Conservation (phyloP, 768 basidiomycete genomes). For the Hebeloma cylindrosporum region DNA sequence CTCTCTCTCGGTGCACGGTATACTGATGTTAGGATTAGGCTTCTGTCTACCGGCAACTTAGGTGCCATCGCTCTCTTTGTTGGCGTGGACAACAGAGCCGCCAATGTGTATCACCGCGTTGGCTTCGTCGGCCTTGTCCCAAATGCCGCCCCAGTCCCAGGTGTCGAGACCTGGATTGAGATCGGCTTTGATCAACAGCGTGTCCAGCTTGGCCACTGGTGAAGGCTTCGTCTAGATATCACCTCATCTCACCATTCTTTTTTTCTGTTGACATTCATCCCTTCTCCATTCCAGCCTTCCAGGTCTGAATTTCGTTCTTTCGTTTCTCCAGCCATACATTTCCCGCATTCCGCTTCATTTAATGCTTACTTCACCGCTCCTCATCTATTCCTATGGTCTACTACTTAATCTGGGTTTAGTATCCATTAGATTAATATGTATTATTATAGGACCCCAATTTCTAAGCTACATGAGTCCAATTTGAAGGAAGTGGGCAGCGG, state of each 20-base stretch:
- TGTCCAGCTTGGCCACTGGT: constrained; percentile 70
- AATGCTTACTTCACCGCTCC: no score
- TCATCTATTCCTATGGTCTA: no score
- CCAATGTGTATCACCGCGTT: constrained; percentile 58
- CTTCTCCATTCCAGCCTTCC: not conserved
- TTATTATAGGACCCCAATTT: no score
- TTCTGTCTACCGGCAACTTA: constrained; percentile 17
- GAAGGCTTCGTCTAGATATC: constrained; percentile 20
- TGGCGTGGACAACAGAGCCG: constrained; percentile 53
- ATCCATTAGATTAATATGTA: no score
- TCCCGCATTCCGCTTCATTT: no score
- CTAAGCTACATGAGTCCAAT: no score
- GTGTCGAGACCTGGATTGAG: constrained; percentile 55
- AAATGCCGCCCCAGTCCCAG: constrained; percentile 33
- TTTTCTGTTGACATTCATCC: not conserved
- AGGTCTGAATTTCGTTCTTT: not conserved
- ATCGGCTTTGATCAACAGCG: constrained; percentile 53
- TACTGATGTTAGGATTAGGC: constrained; percentile 21
- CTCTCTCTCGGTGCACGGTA: not conserved
- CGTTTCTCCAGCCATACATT: no score
- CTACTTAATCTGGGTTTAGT: no score
- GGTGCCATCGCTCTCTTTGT: constrained; percentile 62
- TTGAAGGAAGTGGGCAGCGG: no score
- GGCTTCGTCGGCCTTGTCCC: constrained; percentile 60
- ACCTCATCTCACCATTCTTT: not conserved